Evolutionary conservation across 495 filamentous ascomycete genomes (phyloP), one percentile per base, ranked within the genome.

Genomic region (Penicillium canariense): DNA sequence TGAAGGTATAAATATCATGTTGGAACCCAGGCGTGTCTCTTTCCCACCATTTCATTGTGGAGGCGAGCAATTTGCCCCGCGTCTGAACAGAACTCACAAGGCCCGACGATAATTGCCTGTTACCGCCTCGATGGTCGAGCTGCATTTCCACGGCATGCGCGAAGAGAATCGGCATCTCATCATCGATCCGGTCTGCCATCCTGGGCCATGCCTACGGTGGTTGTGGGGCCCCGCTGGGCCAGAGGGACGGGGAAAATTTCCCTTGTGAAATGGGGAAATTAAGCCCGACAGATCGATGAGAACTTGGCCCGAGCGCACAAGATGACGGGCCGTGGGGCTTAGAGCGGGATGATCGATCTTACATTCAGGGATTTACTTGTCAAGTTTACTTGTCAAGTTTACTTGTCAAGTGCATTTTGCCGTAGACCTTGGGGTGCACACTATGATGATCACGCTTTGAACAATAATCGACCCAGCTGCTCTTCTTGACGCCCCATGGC

Each of bases 211-310:
- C 3, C 11, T 11, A 28, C 23, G 15, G 30, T 28, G 10, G 15
- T 22, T 18, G 56, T 57, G 54, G 50, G 54, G 47, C 34, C 20
- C 2, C 12, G 11, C 11, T 5, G 34, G 4, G 10, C 0, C 3
- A 23, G 2, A 48, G 17, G 39, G 42, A 44, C 61, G 58, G 61
- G 61, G 54, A 64, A 61, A 55, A 45, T 57, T 63, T 27, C 60
- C 50, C 51, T 52, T 11, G 17, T 9, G 17, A 43, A 31, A 60
- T 8, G 23, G 22, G 54, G 57, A 23, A 58, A 60, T 26, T 32
- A 15, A 10, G 23, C 48, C 56, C 55, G 52, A 49, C 17, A 17
- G 22, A 6, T 2, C 9, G 10, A 22, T 9, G 6, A 11, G 38
- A 20, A 20, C 3, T 22, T 40, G 38, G 38, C 7, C 14, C n/a